Conservation (phyloP, 2,329 filamentous ascomycete genomes). For the Trichophyton rubrum region DNA sequence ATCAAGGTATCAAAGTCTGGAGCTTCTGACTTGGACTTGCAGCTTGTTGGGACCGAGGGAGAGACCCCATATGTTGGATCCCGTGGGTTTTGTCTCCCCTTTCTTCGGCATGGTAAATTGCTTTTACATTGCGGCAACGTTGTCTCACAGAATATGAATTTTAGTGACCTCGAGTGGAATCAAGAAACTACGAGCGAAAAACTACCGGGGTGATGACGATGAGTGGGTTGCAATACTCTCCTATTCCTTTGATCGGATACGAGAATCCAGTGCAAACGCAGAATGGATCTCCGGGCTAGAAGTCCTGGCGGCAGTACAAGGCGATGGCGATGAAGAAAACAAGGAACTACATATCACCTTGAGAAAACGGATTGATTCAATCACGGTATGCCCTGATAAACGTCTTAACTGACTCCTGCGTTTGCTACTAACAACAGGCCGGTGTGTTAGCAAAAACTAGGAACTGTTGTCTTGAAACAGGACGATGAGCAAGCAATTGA, state of each 20-base stretch:
- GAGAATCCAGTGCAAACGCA: conserved; percentile 11
- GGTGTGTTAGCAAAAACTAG: conserved; percentile 38
- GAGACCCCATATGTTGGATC: conserved; percentile 41
- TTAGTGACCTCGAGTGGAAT: conserved; percentile 29
- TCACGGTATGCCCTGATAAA: conserved; percentile 29
- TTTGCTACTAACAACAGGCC: conserved; percentile 4
- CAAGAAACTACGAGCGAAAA: conserved; percentile 29
- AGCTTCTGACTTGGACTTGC: conserved; percentile 38
- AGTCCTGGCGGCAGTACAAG: conserved; percentile 18
- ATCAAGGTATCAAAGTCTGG: conserved; percentile 35
- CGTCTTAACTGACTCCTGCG: neutral
- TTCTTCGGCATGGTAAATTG: neutral
- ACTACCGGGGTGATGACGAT: conserved; percentile 32
- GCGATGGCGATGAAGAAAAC: conserved; percentile 17
- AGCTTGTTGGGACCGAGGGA: conserved; percentile 47
- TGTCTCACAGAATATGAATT: neutral
- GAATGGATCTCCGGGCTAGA: conserved; percentile 21
- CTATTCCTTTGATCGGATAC: conserved; percentile 23
- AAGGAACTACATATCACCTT: conserved; percentile 30
- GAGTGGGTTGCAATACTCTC: conserved; percentile 31
- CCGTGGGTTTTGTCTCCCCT: conserved; percentile 23
- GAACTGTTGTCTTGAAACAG: conserved; percentile 39
- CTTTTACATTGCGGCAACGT: neutral
- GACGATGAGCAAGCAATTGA: conserved; percentile 44
- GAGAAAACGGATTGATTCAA: conserved; percentile 36